phyloP scores from a whole-genome alignment of 805 yeast genomes.

The Myxozyma neotropica region DNA sequence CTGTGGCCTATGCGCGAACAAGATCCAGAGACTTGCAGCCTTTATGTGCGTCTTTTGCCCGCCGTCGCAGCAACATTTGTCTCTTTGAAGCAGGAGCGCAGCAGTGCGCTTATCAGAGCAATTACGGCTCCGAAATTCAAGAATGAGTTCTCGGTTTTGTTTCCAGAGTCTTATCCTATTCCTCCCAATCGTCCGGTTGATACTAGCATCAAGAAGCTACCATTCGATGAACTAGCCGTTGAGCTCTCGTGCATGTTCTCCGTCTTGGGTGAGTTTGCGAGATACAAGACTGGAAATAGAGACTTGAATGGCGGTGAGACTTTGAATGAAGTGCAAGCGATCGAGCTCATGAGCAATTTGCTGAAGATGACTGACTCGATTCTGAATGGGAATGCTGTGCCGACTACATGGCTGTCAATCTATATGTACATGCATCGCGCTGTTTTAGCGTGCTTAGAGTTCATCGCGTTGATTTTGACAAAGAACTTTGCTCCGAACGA shows the following conservation, averaged over 20 bases:
- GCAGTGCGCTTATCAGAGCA: conserved; percentile 1
- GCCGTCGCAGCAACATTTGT: conserved; percentile 39
- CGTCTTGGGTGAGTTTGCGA: conserved; percentile 36
- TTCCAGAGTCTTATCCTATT: conserved; percentile 71
- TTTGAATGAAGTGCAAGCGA: conserved; percentile 38
- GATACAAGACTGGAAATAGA: conserved; percentile 27
- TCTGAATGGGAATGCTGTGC: conserved; percentile 39
- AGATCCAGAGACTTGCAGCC: conserved; percentile 36
- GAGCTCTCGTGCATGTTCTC: conserved; percentile 65
- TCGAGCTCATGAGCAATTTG: conserved; percentile 38
- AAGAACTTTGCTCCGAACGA: conserved; percentile 23
- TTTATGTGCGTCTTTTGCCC: conserved; percentile 41
- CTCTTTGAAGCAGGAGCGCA: conserved; percentile 32
- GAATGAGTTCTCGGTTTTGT: conserved; percentile 45
- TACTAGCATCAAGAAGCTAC: conserved; percentile 69
- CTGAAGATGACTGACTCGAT: conserved; percentile 39
- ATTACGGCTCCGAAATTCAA: conserved; percentile 40
- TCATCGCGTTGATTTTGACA: conserved; percentile 25
- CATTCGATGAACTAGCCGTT: conserved; percentile 68
- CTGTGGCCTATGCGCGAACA: conserved; percentile 40
- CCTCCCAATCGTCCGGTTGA: conserved; percentile 61
- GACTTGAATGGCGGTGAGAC: conserved; percentile 27
- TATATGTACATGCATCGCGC: conserved; percentile 40
- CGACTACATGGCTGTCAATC: conserved; percentile 71
- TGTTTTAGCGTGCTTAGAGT: conserved; percentile 39